A percentile compares a stretch with the other conserved stretches of the same genome.
phyloP scores from a whole-genome alignment of 1,284 basidiomycete species.

The Mixia osmundae region DNA sequence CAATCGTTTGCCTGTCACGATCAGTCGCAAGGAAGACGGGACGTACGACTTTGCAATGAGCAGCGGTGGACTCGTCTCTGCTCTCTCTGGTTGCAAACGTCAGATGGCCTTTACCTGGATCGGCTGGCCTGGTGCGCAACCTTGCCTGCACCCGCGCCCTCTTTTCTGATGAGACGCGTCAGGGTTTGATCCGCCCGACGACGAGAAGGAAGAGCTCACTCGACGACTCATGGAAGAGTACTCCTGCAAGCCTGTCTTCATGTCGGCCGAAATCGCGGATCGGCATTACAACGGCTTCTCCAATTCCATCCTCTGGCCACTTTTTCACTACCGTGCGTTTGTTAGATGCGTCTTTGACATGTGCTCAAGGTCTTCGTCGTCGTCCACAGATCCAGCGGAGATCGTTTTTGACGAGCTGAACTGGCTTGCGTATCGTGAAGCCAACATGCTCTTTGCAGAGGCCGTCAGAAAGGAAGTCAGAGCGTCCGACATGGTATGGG shows the following conservation, averaged over 20 bases:
- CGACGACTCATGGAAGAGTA: conserved; percentile 76
- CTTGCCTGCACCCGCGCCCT: neutral
- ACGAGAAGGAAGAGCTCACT: conserved; percentile 66
- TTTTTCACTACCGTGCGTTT: conserved; percentile 68
- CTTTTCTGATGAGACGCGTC: conserved; percentile 16
- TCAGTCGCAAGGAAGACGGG: conserved; percentile 41
- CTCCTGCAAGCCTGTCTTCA: conserved; percentile 90
- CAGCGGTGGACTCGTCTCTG: conserved; percentile 79
- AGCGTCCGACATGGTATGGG: conserved; percentile 89
- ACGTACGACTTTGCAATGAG: conserved; percentile 77
- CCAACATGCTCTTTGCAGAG: conserved; percentile 85
- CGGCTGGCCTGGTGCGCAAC: conserved; percentile 18
- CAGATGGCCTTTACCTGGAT: conserved; percentile 60
- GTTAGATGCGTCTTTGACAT: conserved; percentile 2
- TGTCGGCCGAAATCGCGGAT: conserved; percentile 91
- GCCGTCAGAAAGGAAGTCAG: conserved; percentile 51
- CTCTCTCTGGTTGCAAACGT: conserved; percentile 85
- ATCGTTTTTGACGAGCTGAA: conserved; percentile 99
- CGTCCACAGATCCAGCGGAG: conserved; percentile 34
- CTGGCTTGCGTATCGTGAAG: conserved; percentile 93
- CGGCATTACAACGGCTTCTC: conserved; percentile 95
- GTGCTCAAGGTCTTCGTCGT: neutral
- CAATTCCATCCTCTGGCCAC: conserved; percentile 96
- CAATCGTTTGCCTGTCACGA: conserved; percentile 80
- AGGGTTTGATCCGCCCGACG: conserved; percentile 64